A percentile compares a stretch with the other conserved stretches of the same genome.
These are phyloP conservation scores for Blastobotrys aristatus DNA, from an alignment of 1,139 yeast species.

Conservation along the genomic window DNA sequence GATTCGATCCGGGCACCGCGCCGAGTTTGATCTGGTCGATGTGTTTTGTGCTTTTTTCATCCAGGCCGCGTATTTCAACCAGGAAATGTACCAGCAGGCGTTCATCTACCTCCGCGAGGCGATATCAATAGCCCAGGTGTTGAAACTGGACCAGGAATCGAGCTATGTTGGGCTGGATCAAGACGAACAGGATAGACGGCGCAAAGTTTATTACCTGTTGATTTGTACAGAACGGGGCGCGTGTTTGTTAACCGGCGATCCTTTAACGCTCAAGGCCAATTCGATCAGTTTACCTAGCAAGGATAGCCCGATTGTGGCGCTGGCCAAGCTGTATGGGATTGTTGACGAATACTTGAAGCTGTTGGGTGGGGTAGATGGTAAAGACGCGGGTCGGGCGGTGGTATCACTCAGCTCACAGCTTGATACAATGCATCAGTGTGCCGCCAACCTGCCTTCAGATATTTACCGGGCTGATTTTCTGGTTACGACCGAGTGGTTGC, in stretches of 20 bases:
- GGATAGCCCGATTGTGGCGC: not conserved
- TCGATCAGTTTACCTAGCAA: slow-evolving; percentile 14
- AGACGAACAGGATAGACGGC: slow-evolving; percentile 10
- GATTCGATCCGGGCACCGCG: slow-evolving; percentile 5
- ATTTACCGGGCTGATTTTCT: slow-evolving; percentile 19
- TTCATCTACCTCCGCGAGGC: slow-evolving; percentile 18
- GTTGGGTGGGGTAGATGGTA: not conserved
- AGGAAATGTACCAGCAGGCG: slow-evolving; percentile 12
- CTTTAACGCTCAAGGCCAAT: slow-evolving; percentile 8
- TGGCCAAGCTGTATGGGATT: slow-evolving; percentile 16
- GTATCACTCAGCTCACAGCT: not conserved
- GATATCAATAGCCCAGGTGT: slow-evolving; percentile 18
- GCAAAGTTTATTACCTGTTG: slow-evolving; percentile 16
- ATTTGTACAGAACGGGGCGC: slow-evolving; percentile 20
- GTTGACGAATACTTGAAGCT: slow-evolving; percentile 16
- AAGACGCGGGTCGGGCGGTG: not conserved
- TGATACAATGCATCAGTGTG: slow-evolving; percentile 2
- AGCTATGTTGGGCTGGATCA: slow-evolving; percentile 12
- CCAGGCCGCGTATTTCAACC: slow-evolving; percentile 15
- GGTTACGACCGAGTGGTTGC: slow-evolving; percentile 19
- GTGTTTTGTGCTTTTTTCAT: slow-evolving; percentile 16
- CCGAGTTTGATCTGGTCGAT: not conserved
- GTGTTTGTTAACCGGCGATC: slow-evolving; percentile 13
- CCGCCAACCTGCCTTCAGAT: slow-evolving; percentile 12
- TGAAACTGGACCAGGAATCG: slow-evolving; percentile 17